A percentile compares a stretch with the other conserved stretches of the same genome.
phyloP scores from a whole-genome alignment of 305 asterid genomes.

The Withania somnifera region DNA sequence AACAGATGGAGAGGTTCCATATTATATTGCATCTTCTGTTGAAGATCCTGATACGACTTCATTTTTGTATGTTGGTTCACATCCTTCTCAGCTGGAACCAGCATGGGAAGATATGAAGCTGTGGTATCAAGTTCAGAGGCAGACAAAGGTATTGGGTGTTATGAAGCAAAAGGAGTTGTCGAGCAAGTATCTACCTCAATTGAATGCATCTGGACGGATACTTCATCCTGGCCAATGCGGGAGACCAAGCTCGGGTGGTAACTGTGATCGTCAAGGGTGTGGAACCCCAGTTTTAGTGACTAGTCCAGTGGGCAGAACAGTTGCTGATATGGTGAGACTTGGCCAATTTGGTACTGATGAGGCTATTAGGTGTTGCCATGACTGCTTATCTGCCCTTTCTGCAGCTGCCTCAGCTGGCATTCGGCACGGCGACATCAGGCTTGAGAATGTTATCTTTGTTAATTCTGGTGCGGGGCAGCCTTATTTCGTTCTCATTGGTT shows the following conservation, averaged over 20 bases:
- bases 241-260: conserved; percentile 44
- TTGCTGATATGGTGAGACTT: conserved; percentile 59
- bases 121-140: conserved; percentile 98
- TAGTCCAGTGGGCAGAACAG: conserved; percentile 67
- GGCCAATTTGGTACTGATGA: conserved; percentile 58
- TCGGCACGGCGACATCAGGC: conserved; percentile 82
- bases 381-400: conserved; percentile 80
- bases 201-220: conserved; percentile 64
- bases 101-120: conserved; percentile 92
- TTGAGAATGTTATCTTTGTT: conserved; percentile 68
- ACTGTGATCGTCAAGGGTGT: conserved; percentile 78
- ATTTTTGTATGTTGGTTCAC: conserved; percentile 77
- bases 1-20: conserved; percentile 55
- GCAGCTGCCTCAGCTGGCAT: conserved; percentile 63
- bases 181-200: conserved; percentile 64
- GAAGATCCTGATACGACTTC: conserved; percentile 44
- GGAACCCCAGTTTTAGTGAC: conserved; percentile 78
- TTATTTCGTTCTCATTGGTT: conserved; percentile 63
- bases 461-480: conserved; percentile 39
- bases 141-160: conserved; percentile 66
- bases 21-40: conserved; percentile 50
- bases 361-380: conserved; percentile 87
- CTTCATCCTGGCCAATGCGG: conserved; percentile 78
- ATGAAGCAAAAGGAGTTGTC: conserved; percentile 84
- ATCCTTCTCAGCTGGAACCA: conserved; percentile 89